These are phyloP conservation scores for Sugiyamaella sp. DNA, from an alignment of 1,139 yeast species.

Conservation along the genomic window DNA sequence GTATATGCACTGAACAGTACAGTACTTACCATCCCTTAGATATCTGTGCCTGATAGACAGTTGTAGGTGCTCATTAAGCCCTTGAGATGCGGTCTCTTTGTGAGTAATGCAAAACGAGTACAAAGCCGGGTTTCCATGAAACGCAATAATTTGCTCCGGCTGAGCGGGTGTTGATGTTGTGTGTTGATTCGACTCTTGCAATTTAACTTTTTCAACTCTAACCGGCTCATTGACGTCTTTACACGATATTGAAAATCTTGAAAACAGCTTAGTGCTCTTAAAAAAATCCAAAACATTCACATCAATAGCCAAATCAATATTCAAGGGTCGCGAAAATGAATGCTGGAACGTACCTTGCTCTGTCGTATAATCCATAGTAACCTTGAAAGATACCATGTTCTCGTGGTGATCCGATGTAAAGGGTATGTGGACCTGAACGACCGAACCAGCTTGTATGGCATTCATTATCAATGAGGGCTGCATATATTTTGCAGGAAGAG, in stretches of 20 bases:
- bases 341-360: constrained; percentile 27
- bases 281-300: constrained; percentile 81
- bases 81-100: constrained; percentile 15
- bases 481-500: constrained; percentile 5
- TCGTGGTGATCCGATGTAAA: constrained; percentile 23
- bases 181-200: constrained; percentile 49
- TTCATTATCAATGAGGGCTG: constrained; percentile 14
- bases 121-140: constrained; percentile 70
- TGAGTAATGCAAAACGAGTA: constrained; percentile 57
- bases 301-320: constrained; percentile 53
- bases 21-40: constrained; percentile 30
- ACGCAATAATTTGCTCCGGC: constrained; percentile 50
- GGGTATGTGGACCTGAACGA: constrained; percentile 18
- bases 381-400: constrained; percentile 17
- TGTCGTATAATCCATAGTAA: constrained; percentile 29
- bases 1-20: neutral
- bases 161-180: constrained; percentile 46
- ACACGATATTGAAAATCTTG: constrained; percentile 70
- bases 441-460: constrained; percentile 9
- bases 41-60: constrained; percentile 30
- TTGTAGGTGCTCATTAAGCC: constrained; percentile 24
- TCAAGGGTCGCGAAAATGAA: constrained; percentile 29
- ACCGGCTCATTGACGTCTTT: constrained; percentile 57
- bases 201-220: constrained; percentile 51
- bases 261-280: constrained; percentile 56